Percentiles rank a stretch among this genome's conserved stretches.
phyloP scores from a whole-genome alignment of 441 rosid species.

The Iberis amara region DNA sequence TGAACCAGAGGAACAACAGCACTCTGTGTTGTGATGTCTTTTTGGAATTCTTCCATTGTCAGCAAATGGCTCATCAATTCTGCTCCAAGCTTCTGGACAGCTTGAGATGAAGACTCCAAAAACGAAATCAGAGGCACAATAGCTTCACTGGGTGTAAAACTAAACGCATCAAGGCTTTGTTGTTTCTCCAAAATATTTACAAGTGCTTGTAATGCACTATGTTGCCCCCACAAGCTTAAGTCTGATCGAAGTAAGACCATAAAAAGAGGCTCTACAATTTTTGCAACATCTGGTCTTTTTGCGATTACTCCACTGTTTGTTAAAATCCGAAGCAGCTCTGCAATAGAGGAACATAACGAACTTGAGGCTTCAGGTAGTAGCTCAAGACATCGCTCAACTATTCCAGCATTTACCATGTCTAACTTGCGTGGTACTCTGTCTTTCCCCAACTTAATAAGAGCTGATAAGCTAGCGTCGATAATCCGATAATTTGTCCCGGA shows the following conservation, averaged over 20 bases:
- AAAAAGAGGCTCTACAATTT: conserved; percentile 92
- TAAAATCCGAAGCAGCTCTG: conserved; percentile 86
- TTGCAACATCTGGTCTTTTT: conserved; percentile 82
- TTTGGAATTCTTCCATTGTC: conserved; percentile 78
- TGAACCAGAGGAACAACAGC: conserved; percentile 82
- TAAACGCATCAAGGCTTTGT: conserved; percentile 79
- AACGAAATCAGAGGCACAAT: conserved; percentile 90
- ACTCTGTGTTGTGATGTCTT: conserved; percentile 72
- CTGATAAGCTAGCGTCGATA: conserved; percentile 89
- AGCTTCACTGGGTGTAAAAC: conserved; percentile 75
- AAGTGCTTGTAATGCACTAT: conserved; percentile 87
- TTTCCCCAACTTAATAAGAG: conserved; percentile 93
- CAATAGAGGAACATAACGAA: conserved; percentile 80
- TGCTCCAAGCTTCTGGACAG: conserved; percentile 94
- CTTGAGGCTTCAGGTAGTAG: conserved; percentile 92
- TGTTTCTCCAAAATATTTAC: conserved; percentile 96
- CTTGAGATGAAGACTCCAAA: conserved; percentile 88
- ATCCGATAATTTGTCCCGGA: conserved; percentile 73
- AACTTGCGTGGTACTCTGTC: conserved; percentile 93
- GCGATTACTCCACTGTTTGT: conserved; percentile 97
- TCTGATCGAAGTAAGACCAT: conserved; percentile 69
- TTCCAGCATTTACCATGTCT: conserved; percentile 98
- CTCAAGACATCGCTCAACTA: conserved; percentile 79
- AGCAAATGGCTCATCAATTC: conserved; percentile 93
- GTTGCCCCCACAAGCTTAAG: conserved; percentile 89